These are phyloP conservation scores for Adansonia rubrostipa DNA, from an alignment of 441 rosid genomes.

Conservation along the genomic window DNA sequence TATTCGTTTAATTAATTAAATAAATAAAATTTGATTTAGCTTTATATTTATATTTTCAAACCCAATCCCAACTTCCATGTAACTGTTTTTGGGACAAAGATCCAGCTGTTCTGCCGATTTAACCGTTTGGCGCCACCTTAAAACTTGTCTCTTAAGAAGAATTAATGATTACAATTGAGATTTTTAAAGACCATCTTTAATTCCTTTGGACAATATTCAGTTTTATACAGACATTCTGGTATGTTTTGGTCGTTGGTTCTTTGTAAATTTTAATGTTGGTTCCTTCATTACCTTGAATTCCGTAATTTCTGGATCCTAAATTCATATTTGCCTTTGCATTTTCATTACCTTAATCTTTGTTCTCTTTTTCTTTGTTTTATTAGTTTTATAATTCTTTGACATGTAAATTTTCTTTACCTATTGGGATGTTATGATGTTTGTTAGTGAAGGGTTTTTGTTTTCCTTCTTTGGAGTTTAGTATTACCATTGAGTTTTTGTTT, in stretches of 20 bases:
- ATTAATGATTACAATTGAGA: neutral
- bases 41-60: neutral
- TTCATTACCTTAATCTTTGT: neutral
- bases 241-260: neutral
- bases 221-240: neutral
- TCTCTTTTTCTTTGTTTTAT: neutral
- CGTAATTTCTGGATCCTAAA: neutral
- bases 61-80: slow-evolving; percentile 14
- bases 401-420: neutral
- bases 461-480: slow-evolving; percentile 19
- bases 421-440: neutral
- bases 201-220: neutral
- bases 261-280: neutral
- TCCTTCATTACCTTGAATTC: neutral
- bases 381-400: neutral
- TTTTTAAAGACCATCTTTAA: neutral
- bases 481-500: neutral
- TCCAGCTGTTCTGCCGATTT: slow-evolving; percentile 57
- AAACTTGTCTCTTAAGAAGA: too few species aligned
- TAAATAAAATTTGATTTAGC: neutral
- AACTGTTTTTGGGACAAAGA: slow-evolving; percentile 38
- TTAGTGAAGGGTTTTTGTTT: neutral
- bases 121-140: slow-evolving; percentile 46
- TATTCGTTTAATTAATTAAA: neutral
- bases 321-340: neutral